Base-by-base conservation (phyloP, 2,329 filamentous ascomycete species). In the Diaporthe citrichinensis region DNA sequence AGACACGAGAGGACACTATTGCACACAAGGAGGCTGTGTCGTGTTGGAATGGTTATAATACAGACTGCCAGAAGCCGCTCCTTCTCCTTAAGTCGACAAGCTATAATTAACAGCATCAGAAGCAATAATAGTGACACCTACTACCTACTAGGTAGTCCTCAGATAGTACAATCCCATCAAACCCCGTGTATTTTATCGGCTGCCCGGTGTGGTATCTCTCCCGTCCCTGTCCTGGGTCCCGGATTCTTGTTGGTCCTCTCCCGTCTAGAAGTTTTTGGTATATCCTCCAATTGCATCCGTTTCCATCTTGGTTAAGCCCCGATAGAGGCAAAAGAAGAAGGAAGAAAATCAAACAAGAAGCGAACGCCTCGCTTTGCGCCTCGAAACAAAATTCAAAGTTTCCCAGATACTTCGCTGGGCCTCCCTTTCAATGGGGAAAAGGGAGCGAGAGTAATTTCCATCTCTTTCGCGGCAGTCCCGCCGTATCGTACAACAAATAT, bases 261-360 rank as follows among this genome's bases (percentile, higher is more conserved):
- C 58, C 46, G 59, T 73, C 72, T 73, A 73, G 34, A 49, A n/a
- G 17, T 17, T 71, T 53, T 59, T 74, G 68, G 68, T 77, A 73
- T 73, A 68, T 74, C 58, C 57, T 72, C 72, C 46, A 36, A 46
- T 51, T 67, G 46, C 71, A 53, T 44, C 44, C 51, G 12, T 58
- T 51, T 68, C 46, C 46, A 39, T 41, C 31, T 53, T 34, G 14
- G 28, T 7, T 28, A 34, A 46, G 53, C 28, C 28, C 53, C 9
- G 28, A 20, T 3, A 23, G 28, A 34, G 28, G 23, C 12, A 28
- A 28, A 15, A 15, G n/a, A 15, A 15, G n/a, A 25, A 28, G 25
- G 23, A 53, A n/a, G n/a, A n/a, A 55, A 28, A 55, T 46, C 59
- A 68, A 68, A 39, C 12, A 51, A 51, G 8, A 68, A 68, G 46